phyloP scores from a whole-genome alignment of 2,329 filamentous ascomycete species.

The Pyrenophora graminea region DNA sequence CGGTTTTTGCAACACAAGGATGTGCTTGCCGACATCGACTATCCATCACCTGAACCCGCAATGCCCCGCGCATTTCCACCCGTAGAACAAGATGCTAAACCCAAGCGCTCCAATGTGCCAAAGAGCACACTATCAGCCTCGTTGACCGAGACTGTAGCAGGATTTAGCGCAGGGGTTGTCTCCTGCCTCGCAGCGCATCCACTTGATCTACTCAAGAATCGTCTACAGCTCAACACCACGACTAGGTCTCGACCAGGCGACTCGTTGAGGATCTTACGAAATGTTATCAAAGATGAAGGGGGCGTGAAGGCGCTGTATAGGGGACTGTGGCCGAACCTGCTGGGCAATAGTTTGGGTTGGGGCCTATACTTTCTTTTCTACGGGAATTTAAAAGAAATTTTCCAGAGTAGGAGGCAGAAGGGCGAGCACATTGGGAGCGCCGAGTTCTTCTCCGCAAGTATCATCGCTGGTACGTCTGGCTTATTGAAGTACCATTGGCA shows the following conservation, averaged over 20 bases:
- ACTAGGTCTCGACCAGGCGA: conserved; percentile 55
- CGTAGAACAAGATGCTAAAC: conserved; percentile 46
- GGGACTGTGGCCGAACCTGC: conserved; percentile 84
- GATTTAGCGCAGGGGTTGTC: conserved; percentile 83
- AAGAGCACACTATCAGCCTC: conserved; percentile 61
- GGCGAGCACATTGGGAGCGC: conserved; percentile 58
- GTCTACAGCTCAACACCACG: conserved; percentile 69
- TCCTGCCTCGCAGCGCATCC: conserved; percentile 89
- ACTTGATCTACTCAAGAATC: conserved; percentile 94
- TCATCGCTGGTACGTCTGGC: conserved; percentile 54
- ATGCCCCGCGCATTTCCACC: conserved; percentile 58
- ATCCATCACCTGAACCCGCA: conserved; percentile 18
- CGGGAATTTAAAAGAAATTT: conserved; percentile 61
- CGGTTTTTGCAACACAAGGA: conserved; percentile 20
- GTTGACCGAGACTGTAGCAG: conserved; percentile 83
- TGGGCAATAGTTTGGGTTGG: conserved; percentile 91
- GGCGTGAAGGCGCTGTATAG: conserved; percentile 77
- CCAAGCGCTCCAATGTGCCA: conserved; percentile 39
- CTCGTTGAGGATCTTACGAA: conserved; percentile 57
- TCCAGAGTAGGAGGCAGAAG: conserved; percentile 49
- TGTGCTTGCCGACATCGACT: conserved; percentile 22
- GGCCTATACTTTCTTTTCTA: conserved; percentile 87
- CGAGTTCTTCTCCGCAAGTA: conserved; percentile 83
- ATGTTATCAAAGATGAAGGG: conserved; percentile 60
- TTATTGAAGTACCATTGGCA: neutral